Percentiles rank a stretch among this genome's conserved stretches.
These are phyloP conservation scores for Yarrowia keelungensis DNA, from an alignment of 805 yeast genomes.

Conservation along the genomic window DNA sequence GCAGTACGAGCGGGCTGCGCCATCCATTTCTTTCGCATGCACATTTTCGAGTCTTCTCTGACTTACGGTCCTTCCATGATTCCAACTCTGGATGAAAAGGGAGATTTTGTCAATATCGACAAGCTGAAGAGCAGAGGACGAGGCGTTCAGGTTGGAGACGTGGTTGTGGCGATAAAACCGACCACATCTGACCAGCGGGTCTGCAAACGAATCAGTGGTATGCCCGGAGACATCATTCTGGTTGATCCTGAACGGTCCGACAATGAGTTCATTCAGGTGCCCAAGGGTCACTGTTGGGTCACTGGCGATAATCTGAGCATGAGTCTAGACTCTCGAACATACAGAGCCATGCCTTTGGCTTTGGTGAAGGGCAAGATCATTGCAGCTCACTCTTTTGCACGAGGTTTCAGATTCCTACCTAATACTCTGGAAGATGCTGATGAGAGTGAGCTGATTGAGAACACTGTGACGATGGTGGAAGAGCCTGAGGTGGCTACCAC, in stretches of 20 bases:
- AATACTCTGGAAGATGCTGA: conserved; percentile 28
- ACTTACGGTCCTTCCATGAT: conserved; percentile 96
- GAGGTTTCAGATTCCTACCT: conserved; percentile 18
- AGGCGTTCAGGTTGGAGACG: conserved; percentile 78
- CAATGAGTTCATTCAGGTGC: conserved; percentile 70
- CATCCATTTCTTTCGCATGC: conserved; percentile 68
- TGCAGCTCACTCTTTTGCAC: conserved; percentile 54
- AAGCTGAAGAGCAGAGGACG: conserved; percentile 70
- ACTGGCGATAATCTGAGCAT: conserved; percentile 93
- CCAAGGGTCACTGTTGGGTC: conserved; percentile 96
- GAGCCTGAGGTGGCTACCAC: conserved; percentile 3
- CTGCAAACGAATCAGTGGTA: conserved; percentile 91
- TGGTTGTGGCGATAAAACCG: conserved; percentile 87
- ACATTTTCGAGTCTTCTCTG: conserved; percentile 75
- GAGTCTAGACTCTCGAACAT: conserved; percentile 87
- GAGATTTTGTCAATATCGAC: conserved; percentile 82
- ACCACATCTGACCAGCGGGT: conserved; percentile 84
- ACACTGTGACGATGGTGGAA: conserved; percentile 17
- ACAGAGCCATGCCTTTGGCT: conserved; percentile 89
- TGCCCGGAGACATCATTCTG: conserved; percentile 89
- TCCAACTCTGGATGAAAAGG: conserved; percentile 77
- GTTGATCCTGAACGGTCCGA: conserved; percentile 62
- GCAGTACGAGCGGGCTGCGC: conserved; percentile 51
- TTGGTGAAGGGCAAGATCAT: conserved; percentile 85
- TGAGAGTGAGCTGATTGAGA: conserved; percentile 2